Evolutionary conservation across 331 rosid genomes (phyloP).

Genomic region (Pyracantha coccinea): DNA sequence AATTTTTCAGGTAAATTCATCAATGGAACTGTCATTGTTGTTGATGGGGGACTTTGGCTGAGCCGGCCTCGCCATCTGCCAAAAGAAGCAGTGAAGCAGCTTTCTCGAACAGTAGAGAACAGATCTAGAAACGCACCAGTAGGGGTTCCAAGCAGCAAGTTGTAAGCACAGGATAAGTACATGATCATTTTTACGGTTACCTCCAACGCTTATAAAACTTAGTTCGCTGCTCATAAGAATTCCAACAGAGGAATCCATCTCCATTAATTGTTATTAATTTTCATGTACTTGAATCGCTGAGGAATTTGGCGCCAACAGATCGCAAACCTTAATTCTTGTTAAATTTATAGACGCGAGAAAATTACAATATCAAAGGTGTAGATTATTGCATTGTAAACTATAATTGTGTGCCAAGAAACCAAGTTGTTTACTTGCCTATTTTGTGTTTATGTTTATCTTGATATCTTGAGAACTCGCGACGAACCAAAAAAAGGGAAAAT

Average conservation of each 20-base stretch:
- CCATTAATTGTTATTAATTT: neutral
- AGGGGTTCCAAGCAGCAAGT: constrained; percentile 79
- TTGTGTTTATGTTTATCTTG: no score
- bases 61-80: constrained; percentile 68
- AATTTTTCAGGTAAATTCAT: constrained; percentile 69
- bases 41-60: constrained; percentile 93
- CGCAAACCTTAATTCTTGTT: no score
- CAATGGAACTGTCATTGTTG: constrained; percentile 54
- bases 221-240: neutral
- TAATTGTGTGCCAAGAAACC: no score
- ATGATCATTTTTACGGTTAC: neutral
- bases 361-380: no score
- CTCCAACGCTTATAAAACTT: neutral
- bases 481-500: no score
- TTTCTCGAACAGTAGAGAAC: constrained; percentile 70
- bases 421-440: no score
- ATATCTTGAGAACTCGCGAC: no score
- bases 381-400: no score
- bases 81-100: constrained; percentile 66
- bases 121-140: constrained; percentile 52
- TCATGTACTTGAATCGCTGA: neutral
- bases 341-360: neutral
- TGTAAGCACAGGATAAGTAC: constrained; percentile 27
- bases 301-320: neutral
- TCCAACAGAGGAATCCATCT: neutral